phyloP scores from a whole-genome alignment of 306 rosid genomes.

The Inga laurina region DNA sequence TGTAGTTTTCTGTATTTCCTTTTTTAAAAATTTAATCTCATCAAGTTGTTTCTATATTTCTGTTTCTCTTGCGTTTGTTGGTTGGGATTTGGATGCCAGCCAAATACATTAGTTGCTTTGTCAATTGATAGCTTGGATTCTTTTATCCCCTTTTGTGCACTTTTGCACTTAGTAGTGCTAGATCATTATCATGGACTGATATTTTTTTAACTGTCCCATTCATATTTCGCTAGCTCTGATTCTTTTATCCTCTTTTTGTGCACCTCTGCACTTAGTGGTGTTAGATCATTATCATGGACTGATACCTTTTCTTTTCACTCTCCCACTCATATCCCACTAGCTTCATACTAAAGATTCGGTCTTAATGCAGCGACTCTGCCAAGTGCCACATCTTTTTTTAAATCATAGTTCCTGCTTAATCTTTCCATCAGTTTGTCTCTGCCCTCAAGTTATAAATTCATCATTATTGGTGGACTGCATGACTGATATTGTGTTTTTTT shows the following conservation, averaged over 20 bases:
- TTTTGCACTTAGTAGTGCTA: background rate
- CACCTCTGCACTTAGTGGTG: background rate
- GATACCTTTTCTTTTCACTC: no score
- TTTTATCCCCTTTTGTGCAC: background rate
- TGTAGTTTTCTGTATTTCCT: background rate
- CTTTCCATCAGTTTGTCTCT: background rate
- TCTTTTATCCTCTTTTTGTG: background rate
- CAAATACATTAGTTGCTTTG: background rate
- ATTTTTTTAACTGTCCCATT: background rate
- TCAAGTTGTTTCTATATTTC: conserved; percentile 7
- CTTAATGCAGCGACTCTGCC: background rate
- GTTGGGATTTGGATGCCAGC: conserved; percentile 1
- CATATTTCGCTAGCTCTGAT: background rate
- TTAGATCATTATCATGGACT: background rate
- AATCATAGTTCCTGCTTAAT: background rate
- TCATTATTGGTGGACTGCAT: background rate
- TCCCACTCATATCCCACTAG: conserved; percentile 5
- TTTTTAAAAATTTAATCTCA: background rate
- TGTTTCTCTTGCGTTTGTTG: conserved; percentile 19
- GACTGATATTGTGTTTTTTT: background rate
- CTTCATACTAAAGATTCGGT: background rate
- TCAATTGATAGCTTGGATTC: conserved; percentile 11
- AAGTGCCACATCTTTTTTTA: background rate
- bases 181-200: background rate
- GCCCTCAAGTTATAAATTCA: background rate